These are phyloP conservation scores for Lipomyces kockii DNA, from an alignment of 805 yeast genomes.

Conservation along the genomic window DNA sequence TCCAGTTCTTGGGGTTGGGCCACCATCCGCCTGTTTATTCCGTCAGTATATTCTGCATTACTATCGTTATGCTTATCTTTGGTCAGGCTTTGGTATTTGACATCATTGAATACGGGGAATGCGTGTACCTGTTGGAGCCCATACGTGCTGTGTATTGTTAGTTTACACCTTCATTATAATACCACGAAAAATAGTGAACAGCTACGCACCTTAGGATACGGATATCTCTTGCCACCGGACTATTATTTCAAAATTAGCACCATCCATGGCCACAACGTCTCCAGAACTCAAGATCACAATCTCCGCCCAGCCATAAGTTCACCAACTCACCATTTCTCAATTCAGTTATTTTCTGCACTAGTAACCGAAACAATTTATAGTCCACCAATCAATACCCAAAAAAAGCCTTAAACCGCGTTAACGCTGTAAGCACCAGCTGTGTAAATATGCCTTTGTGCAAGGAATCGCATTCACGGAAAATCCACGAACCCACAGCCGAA, in stretches of 20 bases:
- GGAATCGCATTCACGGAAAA: not conserved
- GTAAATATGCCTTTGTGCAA: not conserved
- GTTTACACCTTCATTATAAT: not conserved
- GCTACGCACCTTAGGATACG: constrained; percentile 39
- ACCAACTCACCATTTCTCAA: not conserved
- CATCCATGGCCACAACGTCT: not conserved
- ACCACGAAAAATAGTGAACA: not conserved
- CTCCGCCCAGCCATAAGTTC: not conserved
- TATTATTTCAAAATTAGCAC: constrained; percentile 10
- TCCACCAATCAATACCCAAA: not conserved
- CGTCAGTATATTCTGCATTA: constrained; percentile 48
- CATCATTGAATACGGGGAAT: not conserved
- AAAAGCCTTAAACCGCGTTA: not conserved
- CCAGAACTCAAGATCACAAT: not conserved
- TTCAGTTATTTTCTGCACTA: constrained; percentile 1
- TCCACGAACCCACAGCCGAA: not conserved
- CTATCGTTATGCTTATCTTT: not conserved
- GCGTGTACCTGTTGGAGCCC: constrained; percentile 37
- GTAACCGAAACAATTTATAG: not conserved
- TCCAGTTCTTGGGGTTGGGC: constrained; percentile 58
- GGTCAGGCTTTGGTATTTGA: not conserved
- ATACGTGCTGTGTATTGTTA: constrained; percentile 37
- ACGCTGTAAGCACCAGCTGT: not conserved
- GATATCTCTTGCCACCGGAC: constrained; percentile 41
- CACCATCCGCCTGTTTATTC: constrained; percentile 59